Conservation (phyloP, 805 yeast genomes). For the Hanseniaspora jakobsenii region DNA sequence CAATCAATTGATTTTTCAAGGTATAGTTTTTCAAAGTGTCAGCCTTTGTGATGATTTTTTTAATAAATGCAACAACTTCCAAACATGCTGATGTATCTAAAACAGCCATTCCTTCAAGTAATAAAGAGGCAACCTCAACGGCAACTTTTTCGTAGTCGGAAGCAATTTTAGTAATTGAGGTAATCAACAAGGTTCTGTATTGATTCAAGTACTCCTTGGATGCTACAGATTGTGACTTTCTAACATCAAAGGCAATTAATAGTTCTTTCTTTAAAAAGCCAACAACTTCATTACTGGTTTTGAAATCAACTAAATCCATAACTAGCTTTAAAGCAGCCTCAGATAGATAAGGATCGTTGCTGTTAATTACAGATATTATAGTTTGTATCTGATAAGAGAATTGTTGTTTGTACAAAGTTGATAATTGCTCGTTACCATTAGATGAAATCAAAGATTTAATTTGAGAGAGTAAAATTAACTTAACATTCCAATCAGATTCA, state of each 20-base stretch:
- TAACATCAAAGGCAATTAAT: constrained; percentile 51
- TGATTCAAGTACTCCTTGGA: constrained; percentile 35
- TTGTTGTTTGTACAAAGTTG: constrained; percentile 14
- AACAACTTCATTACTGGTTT: constrained; percentile 89
- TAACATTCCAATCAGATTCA: constrained; percentile 91
- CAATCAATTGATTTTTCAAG: constrained; percentile 14
- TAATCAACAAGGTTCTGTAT: constrained; percentile 78
- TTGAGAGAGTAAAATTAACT: constrained; percentile 59
- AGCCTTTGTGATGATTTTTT: constrained; percentile 81
- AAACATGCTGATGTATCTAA: constrained; percentile 74
- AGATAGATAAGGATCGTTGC: constrained; percentile 14
- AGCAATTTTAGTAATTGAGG: constrained; percentile 81
- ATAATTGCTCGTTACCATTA: constrained; percentile 10
- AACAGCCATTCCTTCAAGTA: constrained; percentile 77
- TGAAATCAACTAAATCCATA: constrained; percentile 61
- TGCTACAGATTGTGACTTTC: constrained; percentile 58
- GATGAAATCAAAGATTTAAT: constrained; percentile 12
- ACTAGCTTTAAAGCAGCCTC: constrained; percentile 49
- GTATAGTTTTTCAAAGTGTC: constrained; percentile 1
- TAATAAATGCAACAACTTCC: constrained; percentile 82
- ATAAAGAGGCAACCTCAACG: constrained; percentile 73
- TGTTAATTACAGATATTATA: constrained; percentile 56
- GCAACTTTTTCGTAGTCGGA: constrained; percentile 83
- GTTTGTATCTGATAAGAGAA: constrained; percentile 24
- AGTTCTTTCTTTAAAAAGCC: constrained; percentile 86